Percentiles rank a stretch among this genome's conserved stretches.
Evolutionary conservation across 192 early-diverging fungal species (phyloP).

Genomic region (Backusella tuberculispora): DNA sequence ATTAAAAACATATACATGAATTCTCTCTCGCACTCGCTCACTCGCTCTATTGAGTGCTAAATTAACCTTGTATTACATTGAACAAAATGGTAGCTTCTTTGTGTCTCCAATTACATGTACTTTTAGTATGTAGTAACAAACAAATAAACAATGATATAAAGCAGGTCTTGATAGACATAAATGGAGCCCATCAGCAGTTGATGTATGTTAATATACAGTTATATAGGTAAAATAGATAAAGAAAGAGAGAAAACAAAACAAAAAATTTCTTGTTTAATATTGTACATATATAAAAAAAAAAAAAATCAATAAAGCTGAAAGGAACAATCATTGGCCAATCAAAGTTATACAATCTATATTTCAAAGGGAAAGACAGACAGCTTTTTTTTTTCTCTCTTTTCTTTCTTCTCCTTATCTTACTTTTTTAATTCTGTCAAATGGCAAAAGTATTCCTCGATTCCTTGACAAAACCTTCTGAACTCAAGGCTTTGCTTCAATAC

Average conservation of each 20-base stretch:
- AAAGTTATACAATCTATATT: neutral
- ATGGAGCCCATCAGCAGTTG: too few relatives aligned
- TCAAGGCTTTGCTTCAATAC: slow-evolving; percentile 79
- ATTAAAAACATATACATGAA: neutral
- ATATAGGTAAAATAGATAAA: neutral
- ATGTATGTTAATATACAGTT: too few relatives aligned
- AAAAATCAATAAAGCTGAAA: neutral
- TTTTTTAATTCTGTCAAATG: neutral
- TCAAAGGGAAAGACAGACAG: slow-evolving; percentile 3
- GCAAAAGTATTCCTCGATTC: slow-evolving; percentile 61
- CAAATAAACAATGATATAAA: too few relatives aligned
- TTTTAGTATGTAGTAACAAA: too few relatives aligned
- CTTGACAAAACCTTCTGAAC: slow-evolving; percentile 82
- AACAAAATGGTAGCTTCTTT: neutral
- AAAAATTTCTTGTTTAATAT: neutral
- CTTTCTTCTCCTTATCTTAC: neutral
- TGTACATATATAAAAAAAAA: neutral
- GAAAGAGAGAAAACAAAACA: neutral
- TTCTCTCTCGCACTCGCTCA: neutral
- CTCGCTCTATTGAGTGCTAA: neutral
- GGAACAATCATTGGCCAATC: neutral
- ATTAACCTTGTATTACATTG: neutral
- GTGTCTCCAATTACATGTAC: neutral
- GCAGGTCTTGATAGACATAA: too few relatives aligned
- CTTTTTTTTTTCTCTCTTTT: neutral